Evolutionary conservation across 768 basidiomycete species (phyloP), one percentile per base, ranked within the genome.

Genomic region (Pleurotus tuber-regium): DNA sequence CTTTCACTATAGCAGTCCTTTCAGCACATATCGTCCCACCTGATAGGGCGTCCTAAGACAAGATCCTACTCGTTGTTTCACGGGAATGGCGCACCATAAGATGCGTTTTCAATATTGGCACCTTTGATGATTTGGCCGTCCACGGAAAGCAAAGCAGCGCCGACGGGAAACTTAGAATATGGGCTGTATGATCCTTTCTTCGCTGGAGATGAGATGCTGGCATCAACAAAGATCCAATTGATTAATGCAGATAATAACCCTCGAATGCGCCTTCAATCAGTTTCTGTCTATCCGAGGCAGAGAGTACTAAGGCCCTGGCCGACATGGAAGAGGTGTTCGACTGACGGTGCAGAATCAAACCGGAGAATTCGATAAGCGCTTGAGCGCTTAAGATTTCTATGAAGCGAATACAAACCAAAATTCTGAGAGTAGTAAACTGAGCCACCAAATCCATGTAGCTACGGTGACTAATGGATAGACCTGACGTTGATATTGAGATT

Each of bases 1-100:
- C 95, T 66, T 97, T 97, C n/a, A 93, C 87, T 49, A 99, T 74
- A 0, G 95, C 95, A 0, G 96, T 98, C 25, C 95, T 75, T 65
- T 99, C 96, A 0, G 96, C 96, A 58, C 96, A 98, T 53, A 98
- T 95, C 0, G 89, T 81, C 1, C 81, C 92, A 4, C 94, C 94
- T 96, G 52, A 10, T 48, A 39, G 10, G 31, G 44, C 30, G 38
- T 31, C 54, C 24, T 5, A 36, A 38, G 16, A 36, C 4, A 18
- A 51, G 26, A 35, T 18, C 36, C 42, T 29, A 29, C 30, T 10
- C 38, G 39, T 11, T 28, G 35, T 8, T 14, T 19, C 19, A 43
- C 38, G 42, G 10, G 33, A 8, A 36, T 18, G 24, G 2, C 73
- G n/a, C 53, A 94, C 95, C 93, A 60, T 92, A 91, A 0, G 89